Evolutionary conservation across 257 asterid genomes (phyloP), one percentile per base, ranked within the genome.

Genomic region (Phtheirospermum japonicum): DNA sequence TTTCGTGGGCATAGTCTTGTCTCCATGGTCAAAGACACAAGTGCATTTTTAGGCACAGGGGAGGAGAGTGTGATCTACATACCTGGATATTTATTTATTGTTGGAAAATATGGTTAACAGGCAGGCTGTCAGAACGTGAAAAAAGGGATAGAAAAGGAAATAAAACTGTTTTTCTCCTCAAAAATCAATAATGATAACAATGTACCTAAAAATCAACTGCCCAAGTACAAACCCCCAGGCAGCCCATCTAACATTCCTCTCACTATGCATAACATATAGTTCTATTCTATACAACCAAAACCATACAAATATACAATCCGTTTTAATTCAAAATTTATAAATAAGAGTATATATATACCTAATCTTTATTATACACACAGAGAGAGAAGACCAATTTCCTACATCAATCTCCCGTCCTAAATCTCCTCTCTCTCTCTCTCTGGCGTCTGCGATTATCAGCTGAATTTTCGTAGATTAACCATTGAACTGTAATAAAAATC

Each of bases 381-480:
- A 43, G 19, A 16, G 28, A 18, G 55, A 20, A 49, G 30, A 49
- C 28, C 13, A 8, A 5, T 49, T 49, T 49, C 53, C 18, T 9
- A 16, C n/a, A n/a, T n/a, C n/a, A 14, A 46, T 46, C 9, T 34
- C 40, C 48, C 42, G 13, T 34, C 65, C 76, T 71, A 71, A 59
- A 61, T 36, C 45, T 31, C 14, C 72, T 63, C 66, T 26, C 74
- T 55, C 59, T 65, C 18, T 53, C 56, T 45, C 19, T 5, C 65
- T 1, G 39, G 37, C 50, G 49, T 32, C 60, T 17, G 59, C 32
- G 36, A 23, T 13, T 12, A 12, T 52, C 59, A 10, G 51, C 69
- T 64, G 62, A 57, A 54, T 77, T 66, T 30, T 61, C 55, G 18
- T 19, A 13, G 66, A 60, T 64, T 14, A 17, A 20, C 63, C 50